Percentiles rank a stretch among this genome's conserved stretches.
These are phyloP conservation scores for Aspergillus fumigatiaffinis DNA, from an alignment of 2,329 filamentous ascomycete species.

Conservation along the genomic window DNA sequence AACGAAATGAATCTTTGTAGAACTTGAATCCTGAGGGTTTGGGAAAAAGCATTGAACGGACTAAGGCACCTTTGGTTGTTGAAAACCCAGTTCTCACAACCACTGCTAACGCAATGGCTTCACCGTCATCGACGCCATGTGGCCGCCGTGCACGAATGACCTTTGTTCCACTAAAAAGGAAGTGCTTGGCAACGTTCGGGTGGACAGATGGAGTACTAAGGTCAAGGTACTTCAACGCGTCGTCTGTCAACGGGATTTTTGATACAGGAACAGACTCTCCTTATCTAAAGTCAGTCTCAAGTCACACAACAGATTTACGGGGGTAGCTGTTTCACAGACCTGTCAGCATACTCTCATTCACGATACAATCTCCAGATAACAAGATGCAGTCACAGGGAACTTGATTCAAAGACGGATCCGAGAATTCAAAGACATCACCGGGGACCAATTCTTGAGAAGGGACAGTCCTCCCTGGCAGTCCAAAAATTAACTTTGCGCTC, in stretches of 20 bases:
- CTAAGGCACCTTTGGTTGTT: conserved; percentile 91
- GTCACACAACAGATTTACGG: background rate
- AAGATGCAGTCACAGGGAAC: conserved; percentile 91
- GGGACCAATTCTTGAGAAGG: conserved; percentile 85
- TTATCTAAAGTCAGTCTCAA: conserved; percentile 26
- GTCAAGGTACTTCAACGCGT: conserved; percentile 71
- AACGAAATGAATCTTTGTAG: conserved; percentile 94
- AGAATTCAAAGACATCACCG: conserved; percentile 94
- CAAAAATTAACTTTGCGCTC: conserved; percentile 4
- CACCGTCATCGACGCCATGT: conserved; percentile 78
- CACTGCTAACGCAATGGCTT: conserved; percentile 86
- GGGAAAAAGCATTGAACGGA: conserved; percentile 96
- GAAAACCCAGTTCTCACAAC: conserved; percentile 94
- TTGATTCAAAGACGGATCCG: conserved; percentile 81
- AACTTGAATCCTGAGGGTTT: conserved; percentile 99
- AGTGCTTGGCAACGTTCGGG: conserved; percentile 78
- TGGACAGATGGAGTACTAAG: conserved; percentile 77
- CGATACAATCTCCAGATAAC: conserved; percentile 91
- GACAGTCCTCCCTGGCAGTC: conserved; percentile 69
- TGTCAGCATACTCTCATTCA: conserved; percentile 99
- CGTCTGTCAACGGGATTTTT: conserved; percentile 78
- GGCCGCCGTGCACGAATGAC: conserved; percentile 86
- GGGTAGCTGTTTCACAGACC: conserved; percentile 35
- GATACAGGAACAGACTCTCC: conserved; percentile 96
- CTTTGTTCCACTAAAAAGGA: conserved; percentile 92